A percentile compares a stretch with the other conserved stretches of the same genome.
phyloP scores from a whole-genome alignment of 1,284 basidiomycete species.

The Singerocomus inundabilis region DNA sequence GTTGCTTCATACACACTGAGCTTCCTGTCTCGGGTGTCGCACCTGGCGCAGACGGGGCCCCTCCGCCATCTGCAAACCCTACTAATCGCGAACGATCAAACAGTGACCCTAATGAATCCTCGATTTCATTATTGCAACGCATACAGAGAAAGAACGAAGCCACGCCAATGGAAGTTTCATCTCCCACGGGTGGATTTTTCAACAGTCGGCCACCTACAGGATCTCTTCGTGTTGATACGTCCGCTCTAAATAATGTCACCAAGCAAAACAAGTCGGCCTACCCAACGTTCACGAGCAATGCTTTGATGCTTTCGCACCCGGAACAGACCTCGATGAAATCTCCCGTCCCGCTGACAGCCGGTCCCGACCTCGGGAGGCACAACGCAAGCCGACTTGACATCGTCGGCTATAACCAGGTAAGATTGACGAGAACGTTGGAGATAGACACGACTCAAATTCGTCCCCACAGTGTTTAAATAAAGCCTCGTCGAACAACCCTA shows the following conservation, averaged over 20 bases:
- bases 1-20: conserved; percentile 89
- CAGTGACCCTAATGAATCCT: conserved; percentile 72
- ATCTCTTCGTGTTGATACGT: conserved; percentile 69
- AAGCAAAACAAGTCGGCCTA: conserved; percentile 83
- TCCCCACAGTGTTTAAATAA: conserved; percentile 48
- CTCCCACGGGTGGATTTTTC: conserved; percentile 47
- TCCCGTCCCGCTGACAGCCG: conserved; percentile 76
- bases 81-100: conserved; percentile 72
- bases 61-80: conserved; percentile 47
- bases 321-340: conserved; percentile 62
- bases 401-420: conserved; percentile 66
- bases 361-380: conserved; percentile 76
- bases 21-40: conserved; percentile 61
- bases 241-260: conserved; percentile 55
- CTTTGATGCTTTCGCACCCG: conserved; percentile 60
- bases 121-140: conserved; percentile 69
- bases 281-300: conserved; percentile 72
- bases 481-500: conserved; percentile 49
- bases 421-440: conserved; percentile 21
- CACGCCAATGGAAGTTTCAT: conserved; percentile 46
- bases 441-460: conserved; percentile 10
- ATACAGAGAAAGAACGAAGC: conserved; percentile 64
- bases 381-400: conserved; percentile 65
- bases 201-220: conserved; percentile 60
- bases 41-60: conserved; percentile 46